Conservation (phyloP, 73 alveolate species). For the Uronychia setigera region DNA sequence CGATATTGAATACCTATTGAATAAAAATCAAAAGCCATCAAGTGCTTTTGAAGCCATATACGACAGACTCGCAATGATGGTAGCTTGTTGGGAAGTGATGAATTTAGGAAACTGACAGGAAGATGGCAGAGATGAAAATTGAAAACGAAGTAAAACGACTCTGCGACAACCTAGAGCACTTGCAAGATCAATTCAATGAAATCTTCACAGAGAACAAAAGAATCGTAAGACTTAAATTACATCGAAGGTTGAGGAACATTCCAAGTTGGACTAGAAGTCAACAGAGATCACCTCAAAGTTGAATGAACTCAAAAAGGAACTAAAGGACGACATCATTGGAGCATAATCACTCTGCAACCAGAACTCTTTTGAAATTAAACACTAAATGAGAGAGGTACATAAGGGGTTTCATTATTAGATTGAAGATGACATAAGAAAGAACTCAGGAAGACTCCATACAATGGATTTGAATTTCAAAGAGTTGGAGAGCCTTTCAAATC, state of each 20-base stretch:
- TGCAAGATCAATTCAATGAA: no score
- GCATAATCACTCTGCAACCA: neutral
- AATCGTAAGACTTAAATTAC: no score
- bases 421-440: neutral
- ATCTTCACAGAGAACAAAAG: no score
- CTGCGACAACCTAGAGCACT: no score
- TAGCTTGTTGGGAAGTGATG: no score
- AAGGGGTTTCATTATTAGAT: neutral
- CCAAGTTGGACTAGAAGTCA: no score
- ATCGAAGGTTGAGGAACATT: no score
- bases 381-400: neutral
- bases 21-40: conserved; percentile 12
- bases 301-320: neutral
- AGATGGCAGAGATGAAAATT: no score
- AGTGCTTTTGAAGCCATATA: conserved; percentile 31
- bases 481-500: neutral
- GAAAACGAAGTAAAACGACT: no score
- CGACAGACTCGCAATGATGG: conserved; percentile 13
- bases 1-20: conserved; percentile 12
- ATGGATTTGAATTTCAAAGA: neutral
- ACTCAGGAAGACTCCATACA: neutral
- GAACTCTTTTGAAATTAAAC: neutral
- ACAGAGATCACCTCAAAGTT: no score
- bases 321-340: neutral
- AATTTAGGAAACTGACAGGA: no score